A percentile compares a stretch with the other conserved stretches of the same genome.
phyloP scores from a whole-genome alignment of 2,329 filamentous ascomycete species.

The Torrubiella hemipterigena region DNA sequence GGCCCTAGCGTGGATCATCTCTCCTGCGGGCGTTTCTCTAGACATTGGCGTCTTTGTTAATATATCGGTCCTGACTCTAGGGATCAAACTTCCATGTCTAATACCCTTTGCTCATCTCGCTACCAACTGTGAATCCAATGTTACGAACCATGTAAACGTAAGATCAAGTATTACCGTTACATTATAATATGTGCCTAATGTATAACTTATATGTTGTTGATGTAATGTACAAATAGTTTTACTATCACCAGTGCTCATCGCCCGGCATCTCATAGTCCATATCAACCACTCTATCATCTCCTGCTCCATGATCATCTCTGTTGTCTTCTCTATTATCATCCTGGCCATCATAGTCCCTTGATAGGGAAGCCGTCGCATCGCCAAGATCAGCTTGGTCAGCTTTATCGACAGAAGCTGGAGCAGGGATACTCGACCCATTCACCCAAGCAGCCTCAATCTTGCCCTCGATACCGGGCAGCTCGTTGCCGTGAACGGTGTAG shows the following conservation, averaged over 20 bases:
- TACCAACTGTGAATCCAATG: too few species aligned
- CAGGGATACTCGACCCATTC: constrained; percentile 15
- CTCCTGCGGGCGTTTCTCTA: too few species aligned
- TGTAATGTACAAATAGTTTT: too few species aligned
- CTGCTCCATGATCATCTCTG: constrained; percentile 11
- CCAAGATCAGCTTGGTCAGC: constrained; percentile 5
- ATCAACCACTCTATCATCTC: constrained; percentile 22
- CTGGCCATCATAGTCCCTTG: constrained; percentile 9
- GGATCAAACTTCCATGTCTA: too few species aligned
- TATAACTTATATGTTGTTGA: background rate
- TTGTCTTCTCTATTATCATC: constrained; percentile 10
- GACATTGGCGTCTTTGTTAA: too few species aligned
- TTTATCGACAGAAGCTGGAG: background rate
- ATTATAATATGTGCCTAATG: too few species aligned
- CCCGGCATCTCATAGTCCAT: constrained; percentile 44
- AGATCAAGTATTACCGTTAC: too few species aligned
- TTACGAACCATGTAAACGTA: too few species aligned
- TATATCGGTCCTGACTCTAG: too few species aligned
- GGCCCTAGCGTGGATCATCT: too few species aligned
- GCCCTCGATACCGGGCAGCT: constrained; percentile 49
- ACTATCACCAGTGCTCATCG: constrained; percentile 32
- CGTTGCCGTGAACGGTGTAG: constrained; percentile 41
- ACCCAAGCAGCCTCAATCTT: constrained; percentile 57
- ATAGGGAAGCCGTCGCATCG: too few species aligned
- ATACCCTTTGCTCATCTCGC: too few species aligned